Percentiles rank a stretch among this genome's conserved stretches.
phyloP scores from a whole-genome alignment of 176 grass and related monocot species.

The Alopecurus myosuroides region DNA sequence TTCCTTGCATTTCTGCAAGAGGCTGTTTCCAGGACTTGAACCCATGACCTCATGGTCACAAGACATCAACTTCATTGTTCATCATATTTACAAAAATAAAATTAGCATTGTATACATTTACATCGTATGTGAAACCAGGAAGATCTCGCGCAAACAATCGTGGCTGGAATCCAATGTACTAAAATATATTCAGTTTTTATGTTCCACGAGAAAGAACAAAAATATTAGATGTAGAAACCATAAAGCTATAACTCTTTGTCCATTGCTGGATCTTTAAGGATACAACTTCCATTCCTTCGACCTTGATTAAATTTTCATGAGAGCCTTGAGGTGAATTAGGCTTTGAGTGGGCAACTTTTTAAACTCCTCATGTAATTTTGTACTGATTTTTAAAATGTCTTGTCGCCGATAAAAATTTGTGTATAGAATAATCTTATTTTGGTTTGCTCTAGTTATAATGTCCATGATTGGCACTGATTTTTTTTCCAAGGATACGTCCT shows the following conservation, averaged over 20 bases:
- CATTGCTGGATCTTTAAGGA: not conserved
- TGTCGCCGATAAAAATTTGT: not conserved
- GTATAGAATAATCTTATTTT: not conserved
- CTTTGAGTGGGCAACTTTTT: not conserved
- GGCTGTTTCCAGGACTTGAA: no score
- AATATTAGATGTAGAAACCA: not conserved
- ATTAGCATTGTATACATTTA: not conserved
- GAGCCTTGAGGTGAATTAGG: not conserved
- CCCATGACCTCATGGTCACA: no score
- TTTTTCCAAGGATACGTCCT: no score
- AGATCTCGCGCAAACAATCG: not conserved
- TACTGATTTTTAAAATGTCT: not conserved
- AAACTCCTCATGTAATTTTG: not conserved
- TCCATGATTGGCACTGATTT: no score
- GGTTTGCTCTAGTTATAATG: not conserved
- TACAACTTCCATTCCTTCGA: not conserved
- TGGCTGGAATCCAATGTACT: not conserved
- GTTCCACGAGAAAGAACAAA: not conserved
- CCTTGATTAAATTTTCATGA: conserved; percentile 4
- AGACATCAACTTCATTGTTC: not conserved
- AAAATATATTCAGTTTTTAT: not conserved
- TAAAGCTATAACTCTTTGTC: not conserved
- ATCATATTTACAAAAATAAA: not conserved
- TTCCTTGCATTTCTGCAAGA: no score
- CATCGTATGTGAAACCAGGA: not conserved